These are phyloP conservation scores for Spathaspora boniae DNA, from an alignment of 805 yeast genomes.

Conservation along the genomic window DNA sequence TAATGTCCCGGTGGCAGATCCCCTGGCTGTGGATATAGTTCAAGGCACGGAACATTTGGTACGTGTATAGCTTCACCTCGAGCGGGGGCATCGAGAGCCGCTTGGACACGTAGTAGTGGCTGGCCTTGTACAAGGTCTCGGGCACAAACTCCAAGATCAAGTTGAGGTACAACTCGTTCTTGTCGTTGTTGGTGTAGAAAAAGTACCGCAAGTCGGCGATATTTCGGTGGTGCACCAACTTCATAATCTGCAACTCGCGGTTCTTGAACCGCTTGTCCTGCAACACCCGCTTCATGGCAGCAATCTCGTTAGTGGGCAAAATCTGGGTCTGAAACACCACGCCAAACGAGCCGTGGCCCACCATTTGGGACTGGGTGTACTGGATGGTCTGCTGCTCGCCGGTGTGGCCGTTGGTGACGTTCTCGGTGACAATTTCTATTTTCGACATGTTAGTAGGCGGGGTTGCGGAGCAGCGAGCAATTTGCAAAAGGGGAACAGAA, in stretches of 20 bases:
- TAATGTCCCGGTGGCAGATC: conserved; percentile 90
- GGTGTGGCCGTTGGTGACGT: conserved; percentile 68
- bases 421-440: conserved; percentile 53
- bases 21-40: conserved; percentile 75
- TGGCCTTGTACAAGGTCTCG: conserved; percentile 90
- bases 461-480: neutral
- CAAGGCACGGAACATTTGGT: conserved; percentile 71
- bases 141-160: conserved; percentile 90
- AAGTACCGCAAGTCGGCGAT: conserved; percentile 85
- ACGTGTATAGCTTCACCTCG: conserved; percentile 83
- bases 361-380: conserved; percentile 81
- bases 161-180: conserved; percentile 78
- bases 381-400: conserved; percentile 61
- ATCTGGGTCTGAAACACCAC: conserved; percentile 90
- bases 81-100: conserved; percentile 80
- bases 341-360: conserved; percentile 99
- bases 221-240: conserved; percentile 78
- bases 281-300: conserved; percentile 93
- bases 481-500: neutral
- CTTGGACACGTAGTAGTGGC: conserved; percentile 75
- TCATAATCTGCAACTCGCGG: conserved; percentile 95
- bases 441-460: conserved; percentile 27
- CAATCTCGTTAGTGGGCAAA: conserved; percentile 68
- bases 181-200: conserved; percentile 73
- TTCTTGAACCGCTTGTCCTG: conserved; percentile 94